Base-by-base conservation (phyloP, 2,329 filamentous ascomycete species). In the Ceratocystis smalleyi region DNA sequence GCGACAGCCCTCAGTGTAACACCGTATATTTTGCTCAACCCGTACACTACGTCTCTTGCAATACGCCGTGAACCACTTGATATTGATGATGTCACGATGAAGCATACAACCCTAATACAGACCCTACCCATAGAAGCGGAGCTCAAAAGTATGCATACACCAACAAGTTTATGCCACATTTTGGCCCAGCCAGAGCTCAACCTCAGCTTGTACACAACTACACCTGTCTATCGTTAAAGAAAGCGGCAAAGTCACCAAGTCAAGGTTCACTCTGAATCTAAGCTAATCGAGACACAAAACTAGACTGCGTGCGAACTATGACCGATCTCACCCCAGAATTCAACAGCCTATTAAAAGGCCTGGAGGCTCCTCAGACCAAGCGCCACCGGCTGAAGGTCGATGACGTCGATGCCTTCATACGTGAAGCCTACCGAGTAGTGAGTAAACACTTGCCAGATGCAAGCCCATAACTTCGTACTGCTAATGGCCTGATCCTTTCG, bases 351-450 rank as follows among this genome's bases (percentile, higher is more conserved):
- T 79, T 92, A 27, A 80, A 80, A 70, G 76, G 79, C 69, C 82
- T 82, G 67, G 76, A 82, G 73, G 79, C 80, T 55, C 75, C 77
- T 32, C 75, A 78, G 6, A 78, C 80, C 12, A 75, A 71, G 63
- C 69, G 67, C 45, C 70, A 70, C 57, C 70, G 71, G 68, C 78
- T 78, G 68, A 77, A 73, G 65, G 70, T 78, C 60, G 77, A 81
- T 68, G 79, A 75, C 69, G 81, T 94, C 61, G 89, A 96, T 73
- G 87, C 88, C 70, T 99, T 97, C 72, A 78, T 97, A 43, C 91
- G 92, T 72, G 92, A 97, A 75, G 94, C 94, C 63, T 94, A 95
- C 75, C 84, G 87, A 72, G 96, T 97, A 74, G 91, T 95, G 77
- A 71, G 81, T 74, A 61, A 68, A 69, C 68, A 17, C 64, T 51